Base-by-base conservation (phyloP, 1,139 yeast species). In the Scheffersomyces parashehatae region DNA sequence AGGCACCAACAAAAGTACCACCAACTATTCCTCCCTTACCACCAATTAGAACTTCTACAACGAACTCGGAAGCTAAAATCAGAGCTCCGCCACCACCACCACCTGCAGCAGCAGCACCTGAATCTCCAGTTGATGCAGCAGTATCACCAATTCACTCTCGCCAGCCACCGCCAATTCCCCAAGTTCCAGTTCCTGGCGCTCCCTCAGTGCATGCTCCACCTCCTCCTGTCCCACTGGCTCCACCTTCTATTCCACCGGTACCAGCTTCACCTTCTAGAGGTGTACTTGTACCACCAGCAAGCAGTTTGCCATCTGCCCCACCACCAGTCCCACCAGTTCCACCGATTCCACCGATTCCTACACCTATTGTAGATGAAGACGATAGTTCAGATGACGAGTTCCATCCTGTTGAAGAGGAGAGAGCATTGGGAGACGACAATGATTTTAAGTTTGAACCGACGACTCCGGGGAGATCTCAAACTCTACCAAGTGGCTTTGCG, bases 271-370 rank as follows among this genome's bases (percentile, higher is more conserved):
- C 52, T 10, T 42, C 48, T 4, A 41, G 49, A 4, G 32, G 41
- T 3, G 41, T 36, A 11, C 51, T 54, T 36, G 36, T 41, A 37
- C n/a, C 36, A 32, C 26, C 26, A 8, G 26, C 26, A 5, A 20
- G 26, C 7, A 20, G 26, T 20, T 20, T 20, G 26, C 26, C 26
- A 20, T 6, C 43, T 24, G 11, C 43, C 33, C 43, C 43, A 14
- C 50, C 51, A 13, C 50, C 50, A 14, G 12, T 45, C 16, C 42
- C 51, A 9, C 47, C 51, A 20, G 42, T 38, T 11, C 55, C 60
- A 28, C 51, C 52, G 24, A 42, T 52, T 10, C 55, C 63, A 5
- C 47, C 57, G 32, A 47, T 52, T 28, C 55, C 58, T 20, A 41
- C 52, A 12, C 49, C 59, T n/a, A 38, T 46, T 16, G n/a, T 34